Conservation (phyloP, 768 basidiomycete genomes). For the Sarcodon sp. region DNA sequence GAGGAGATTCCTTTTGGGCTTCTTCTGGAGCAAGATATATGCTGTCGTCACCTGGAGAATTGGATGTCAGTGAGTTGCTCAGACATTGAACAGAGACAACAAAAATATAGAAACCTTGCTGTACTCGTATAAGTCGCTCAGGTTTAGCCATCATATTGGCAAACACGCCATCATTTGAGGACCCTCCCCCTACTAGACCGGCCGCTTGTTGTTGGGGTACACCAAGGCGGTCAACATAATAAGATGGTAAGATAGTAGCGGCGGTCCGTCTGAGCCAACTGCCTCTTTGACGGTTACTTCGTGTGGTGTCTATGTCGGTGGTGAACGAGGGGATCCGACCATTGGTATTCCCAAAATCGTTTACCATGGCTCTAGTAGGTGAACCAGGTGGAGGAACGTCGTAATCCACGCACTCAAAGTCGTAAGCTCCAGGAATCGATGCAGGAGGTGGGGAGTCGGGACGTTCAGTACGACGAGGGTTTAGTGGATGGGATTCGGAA, state of each 20-base stretch:
- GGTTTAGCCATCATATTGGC: constrained; percentile 91
- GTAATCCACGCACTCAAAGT: constrained; percentile 75
- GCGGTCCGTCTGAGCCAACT: constrained; percentile 45
- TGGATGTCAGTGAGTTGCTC: not conserved
- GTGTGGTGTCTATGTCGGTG: constrained; percentile 15
- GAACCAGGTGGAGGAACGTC: constrained; percentile 56
- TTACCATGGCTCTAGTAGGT: constrained; percentile 52
- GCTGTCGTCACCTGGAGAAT: constrained; percentile 42
- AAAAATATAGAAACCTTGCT: constrained; percentile 35
- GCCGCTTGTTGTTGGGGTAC: constrained; percentile 14
- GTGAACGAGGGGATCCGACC: constrained; percentile 43
- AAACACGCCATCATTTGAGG: constrained; percentile 84
- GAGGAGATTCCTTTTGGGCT: constrained; percentile 70
- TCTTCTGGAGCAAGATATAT: constrained; percentile 75
- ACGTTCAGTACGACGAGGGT: constrained; percentile 8
- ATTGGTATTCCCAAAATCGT: constrained; percentile 64
- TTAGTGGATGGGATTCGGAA: constrained; percentile 26
- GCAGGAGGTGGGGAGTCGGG: constrained; percentile 4
- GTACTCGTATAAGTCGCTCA: constrained; percentile 39
- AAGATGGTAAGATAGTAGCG: constrained; percentile 40
- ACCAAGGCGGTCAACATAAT: constrained; percentile 33
- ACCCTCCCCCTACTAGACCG: constrained; percentile 45
- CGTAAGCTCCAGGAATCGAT: constrained; percentile 33
- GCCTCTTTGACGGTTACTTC: constrained; percentile 7
- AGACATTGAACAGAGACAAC: constrained; percentile 5